A percentile compares a stretch with the other conserved stretches of the same genome.
Conservation (phyloP, 2,329 filamentous ascomycete genomes). For the Epichloe elymi region DNA sequence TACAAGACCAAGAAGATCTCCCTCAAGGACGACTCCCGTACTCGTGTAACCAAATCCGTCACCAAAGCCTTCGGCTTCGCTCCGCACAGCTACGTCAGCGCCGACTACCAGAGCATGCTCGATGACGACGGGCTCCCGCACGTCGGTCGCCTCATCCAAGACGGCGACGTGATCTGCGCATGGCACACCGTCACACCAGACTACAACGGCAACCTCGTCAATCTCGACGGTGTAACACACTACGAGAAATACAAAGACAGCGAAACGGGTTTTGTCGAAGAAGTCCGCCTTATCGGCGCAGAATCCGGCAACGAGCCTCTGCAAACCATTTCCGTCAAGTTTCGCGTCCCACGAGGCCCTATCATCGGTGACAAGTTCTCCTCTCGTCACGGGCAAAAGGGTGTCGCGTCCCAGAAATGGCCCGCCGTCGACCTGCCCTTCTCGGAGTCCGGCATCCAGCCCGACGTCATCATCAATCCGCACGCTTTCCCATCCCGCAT, state of each 20-base stretch:
- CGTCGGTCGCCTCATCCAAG: conserved; percentile 62
- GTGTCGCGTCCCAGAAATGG: conserved; percentile 94
- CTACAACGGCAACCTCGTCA: conserved; percentile 63
- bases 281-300: conserved; percentile 78
- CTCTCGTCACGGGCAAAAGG: conserved; percentile 90
- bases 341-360: conserved; percentile 78
- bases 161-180: conserved; percentile 76
- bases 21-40: conserved; percentile 65
- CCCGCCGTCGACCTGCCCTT: conserved; percentile 90
- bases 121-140: conserved; percentile 81
- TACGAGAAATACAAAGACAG: conserved; percentile 91
- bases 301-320: conserved; percentile 72
- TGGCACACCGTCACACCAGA: conserved; percentile 82
- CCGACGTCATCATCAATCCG: conserved; percentile 97
- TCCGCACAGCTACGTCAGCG: conserved; percentile 58
- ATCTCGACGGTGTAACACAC: conserved; percentile 73
- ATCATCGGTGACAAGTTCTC: conserved; percentile 99
- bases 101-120: conserved; percentile 56
- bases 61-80: conserved; percentile 86
- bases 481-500: conserved; percentile 99
- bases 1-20: conserved; percentile 95
- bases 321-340: conserved; percentile 84
- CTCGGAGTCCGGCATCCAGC: conserved; percentile 89
- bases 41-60: conserved; percentile 52
- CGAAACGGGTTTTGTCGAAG: conserved; percentile 80